Evolutionary conservation across 345 rosid species (phyloP), one percentile per base, ranked within the genome.

Genomic region (Eucalyptus camaldulensis): DNA sequence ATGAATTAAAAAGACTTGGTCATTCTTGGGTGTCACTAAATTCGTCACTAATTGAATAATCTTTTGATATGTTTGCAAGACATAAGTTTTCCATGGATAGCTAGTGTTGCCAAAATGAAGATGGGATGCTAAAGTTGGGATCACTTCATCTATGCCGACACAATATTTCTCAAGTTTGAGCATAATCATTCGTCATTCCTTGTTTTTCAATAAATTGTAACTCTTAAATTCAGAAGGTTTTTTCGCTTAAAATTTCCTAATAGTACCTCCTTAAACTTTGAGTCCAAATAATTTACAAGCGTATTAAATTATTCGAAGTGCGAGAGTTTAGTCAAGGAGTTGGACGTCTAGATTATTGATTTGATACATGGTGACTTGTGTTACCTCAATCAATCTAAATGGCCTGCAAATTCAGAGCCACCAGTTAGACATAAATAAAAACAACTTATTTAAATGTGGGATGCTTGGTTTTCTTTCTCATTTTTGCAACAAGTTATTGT

Each of bases 301-400:
- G 1, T 3, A n/a, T 4, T 10, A 15, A 67, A 67, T 67, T 33
- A n/a, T 65, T 65, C 3, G 2, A 65, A 0, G 19, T n/a, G 6
- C 3, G 1, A 67, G 3, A n/a, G 5, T n/a, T n/a, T 67, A 3
- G 43, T 67, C 0, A 3, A 31, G 21, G 6, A 31, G 2, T 31
- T 31, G 19, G 37, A 0, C 22, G 1, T 67, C 80, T 67, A 0
- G 76, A 67, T 67, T 31, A 19, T 67, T 67, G 11, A 67, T 67
- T 31, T 5, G 22, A 31, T 67, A 15, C 22, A 67, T 67, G 80
- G 21, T 31, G 80, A 31, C 80, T 67, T 31, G 22, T 8, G 80
- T 1, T 16, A 4, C 10, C 21, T 31, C 6, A 31, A 67, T 67
- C 72, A 13, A 65, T 65, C 72, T 29, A 4, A 62, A 29, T 62